phyloP scores from a whole-genome alignment of 495 filamentous ascomycete species.

The Penicillium desertorum region DNA sequence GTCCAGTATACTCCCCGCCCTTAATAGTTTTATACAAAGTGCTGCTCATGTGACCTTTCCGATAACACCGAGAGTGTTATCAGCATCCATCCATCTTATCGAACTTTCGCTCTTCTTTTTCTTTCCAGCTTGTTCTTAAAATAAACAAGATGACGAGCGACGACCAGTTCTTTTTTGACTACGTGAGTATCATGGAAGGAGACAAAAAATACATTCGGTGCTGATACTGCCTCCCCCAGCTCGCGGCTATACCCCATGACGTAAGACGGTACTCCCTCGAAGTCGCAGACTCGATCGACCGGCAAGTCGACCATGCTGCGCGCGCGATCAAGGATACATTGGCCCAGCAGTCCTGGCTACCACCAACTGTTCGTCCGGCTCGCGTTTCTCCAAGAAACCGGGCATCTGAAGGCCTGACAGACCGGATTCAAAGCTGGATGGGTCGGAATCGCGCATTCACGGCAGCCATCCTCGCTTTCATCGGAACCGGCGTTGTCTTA shows the following conservation, averaged over 20 bases:
- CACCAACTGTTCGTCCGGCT: conserved; percentile 60
- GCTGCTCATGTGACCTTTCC: conserved; percentile 23
- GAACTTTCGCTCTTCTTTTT: conserved; percentile 11
- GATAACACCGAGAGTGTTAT: conserved; percentile 17
- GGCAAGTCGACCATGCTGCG: conserved; percentile 69
- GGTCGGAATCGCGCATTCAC: conserved; percentile 66
- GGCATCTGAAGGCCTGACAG: conserved; percentile 34
- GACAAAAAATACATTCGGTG: not conserved
- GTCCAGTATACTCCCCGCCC: not conserved
- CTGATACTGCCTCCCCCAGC: conserved; percentile 47
- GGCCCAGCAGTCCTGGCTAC: conserved; percentile 65
- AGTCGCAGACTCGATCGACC: conserved; percentile 75
- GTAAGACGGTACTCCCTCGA: conserved; percentile 62
- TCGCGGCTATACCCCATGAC: conserved; percentile 70
- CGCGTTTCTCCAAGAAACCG: conserved; percentile 48
- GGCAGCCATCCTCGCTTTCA: conserved; percentile 63
- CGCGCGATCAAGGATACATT: conserved; percentile 60
- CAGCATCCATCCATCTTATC: conserved; percentile 25
- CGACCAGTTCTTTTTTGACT: conserved; percentile 53
- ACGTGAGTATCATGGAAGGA: conserved; percentile 32
- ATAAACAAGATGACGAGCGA: conserved; percentile 49
- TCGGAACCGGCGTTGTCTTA: conserved; percentile 67
- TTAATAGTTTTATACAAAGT: not conserved
- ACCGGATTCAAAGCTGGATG: conserved; percentile 61
- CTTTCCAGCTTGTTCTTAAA: conserved; percentile 15